These are phyloP conservation scores for Leccinum subgranulosum DNA, from an alignment of 768 basidiomycete genomes.

Conservation along the genomic window DNA sequence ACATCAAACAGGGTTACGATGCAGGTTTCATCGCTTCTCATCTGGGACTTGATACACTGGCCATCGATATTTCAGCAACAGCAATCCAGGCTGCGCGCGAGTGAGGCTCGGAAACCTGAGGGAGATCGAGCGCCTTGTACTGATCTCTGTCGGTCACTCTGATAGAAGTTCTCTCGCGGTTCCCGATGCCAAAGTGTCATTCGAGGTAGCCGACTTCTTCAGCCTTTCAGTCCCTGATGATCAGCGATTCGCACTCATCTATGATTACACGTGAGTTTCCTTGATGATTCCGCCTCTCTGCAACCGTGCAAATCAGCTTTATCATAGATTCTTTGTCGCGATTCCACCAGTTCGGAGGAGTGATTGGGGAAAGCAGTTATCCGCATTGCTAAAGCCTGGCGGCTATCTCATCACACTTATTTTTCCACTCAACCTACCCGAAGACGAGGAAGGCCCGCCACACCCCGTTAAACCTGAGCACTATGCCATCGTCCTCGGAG, in stretches of 20 bases:
- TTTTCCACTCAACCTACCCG: conserved; percentile 50
- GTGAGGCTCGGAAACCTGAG: conserved; percentile 5
- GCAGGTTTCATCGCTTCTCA: conserved; percentile 15
- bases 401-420: conserved; percentile 60
- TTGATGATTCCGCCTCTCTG: neutral
- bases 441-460: conserved; percentile 56
- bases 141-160: conserved; percentile 3
- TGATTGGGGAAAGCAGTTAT: conserved; percentile 60
- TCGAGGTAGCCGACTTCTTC: conserved; percentile 21
- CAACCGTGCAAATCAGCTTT: neutral
- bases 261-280: conserved; percentile 12
- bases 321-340: conserved; percentile 55
- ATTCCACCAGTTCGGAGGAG: conserved; percentile 52
- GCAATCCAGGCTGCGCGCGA: conserved; percentile 19
- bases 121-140: neutral
- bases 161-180: neutral
- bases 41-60: conserved; percentile 16
- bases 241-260: conserved; percentile 17
- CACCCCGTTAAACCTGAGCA: conserved; percentile 57
- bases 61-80: conserved; percentile 17
- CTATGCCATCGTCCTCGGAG: conserved; percentile 49
- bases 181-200: conserved; percentile 8
- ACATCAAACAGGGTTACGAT: conserved; percentile 18
- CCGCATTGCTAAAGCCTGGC: conserved; percentile 53
- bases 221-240: conserved; percentile 11